phyloP scores from a whole-genome alignment of 2,329 filamentous ascomycete species.

The Cercospora brassicicola region DNA sequence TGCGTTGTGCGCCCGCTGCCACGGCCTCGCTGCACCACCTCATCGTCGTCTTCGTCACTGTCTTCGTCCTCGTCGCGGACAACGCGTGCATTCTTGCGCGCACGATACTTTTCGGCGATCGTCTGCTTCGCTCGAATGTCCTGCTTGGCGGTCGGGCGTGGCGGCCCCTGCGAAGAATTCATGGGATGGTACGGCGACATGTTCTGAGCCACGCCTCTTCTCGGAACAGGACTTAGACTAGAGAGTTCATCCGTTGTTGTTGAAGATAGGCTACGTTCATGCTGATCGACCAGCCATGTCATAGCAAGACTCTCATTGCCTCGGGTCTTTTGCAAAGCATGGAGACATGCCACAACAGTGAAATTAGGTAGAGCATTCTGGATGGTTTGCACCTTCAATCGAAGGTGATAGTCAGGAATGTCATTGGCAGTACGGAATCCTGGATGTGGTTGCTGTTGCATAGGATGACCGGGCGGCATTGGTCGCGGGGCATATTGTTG shows the following conservation, averaged over 20 bases:
- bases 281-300: conserved; percentile 46
- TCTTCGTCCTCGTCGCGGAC: conserved; percentile 26
- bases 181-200: conserved; percentile 18
- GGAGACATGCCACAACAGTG: conserved; percentile 50
- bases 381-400: conserved; percentile 56
- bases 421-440: conserved; percentile 42
- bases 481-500: neutral
- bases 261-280: conserved; percentile 24
- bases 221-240: conserved; percentile 27
- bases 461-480: neutral
- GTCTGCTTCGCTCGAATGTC: conserved; percentile 52
- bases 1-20: conserved; percentile 51
- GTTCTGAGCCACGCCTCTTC: conserved; percentile 32
- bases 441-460: neutral
- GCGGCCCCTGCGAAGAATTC: conserved; percentile 25
- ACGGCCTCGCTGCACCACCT: conserved; percentile 38
- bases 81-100: conserved; percentile 18
- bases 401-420: conserved; percentile 52
- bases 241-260: conserved; percentile 29
- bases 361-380: conserved; percentile 46
- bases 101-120: conserved; percentile 50
- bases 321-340: conserved; percentile 52
- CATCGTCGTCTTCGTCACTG: conserved; percentile 31
- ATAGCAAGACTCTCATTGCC: conserved; percentile 59
- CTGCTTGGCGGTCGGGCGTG: conserved; percentile 53